A percentile compares a stretch with the other conserved stretches of the same genome.
phyloP scores from a whole-genome alignment of 371 early-diverging fungal genomes.

The Apophysomyces trapeziformis region DNA sequence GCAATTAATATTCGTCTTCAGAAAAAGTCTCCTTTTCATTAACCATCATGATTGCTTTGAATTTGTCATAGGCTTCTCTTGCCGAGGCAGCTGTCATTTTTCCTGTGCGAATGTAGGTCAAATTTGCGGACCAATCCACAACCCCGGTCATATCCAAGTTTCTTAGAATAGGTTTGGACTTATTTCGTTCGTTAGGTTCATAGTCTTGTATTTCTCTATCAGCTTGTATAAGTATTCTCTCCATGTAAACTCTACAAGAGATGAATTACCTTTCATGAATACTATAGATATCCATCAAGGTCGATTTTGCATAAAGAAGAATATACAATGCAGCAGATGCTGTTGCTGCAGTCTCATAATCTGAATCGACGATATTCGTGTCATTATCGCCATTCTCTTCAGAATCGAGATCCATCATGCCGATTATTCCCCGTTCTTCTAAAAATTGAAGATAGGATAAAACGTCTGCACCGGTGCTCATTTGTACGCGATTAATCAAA shows the following conservation, averaged over 20 bases:
- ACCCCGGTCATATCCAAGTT: constrained; percentile 13
- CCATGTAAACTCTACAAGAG: constrained; percentile 12
- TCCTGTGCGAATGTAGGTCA: constrained; percentile 10
- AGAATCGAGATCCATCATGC: constrained; percentile 14
- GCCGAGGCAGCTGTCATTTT: constrained; percentile 18
- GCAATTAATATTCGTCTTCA: no score
- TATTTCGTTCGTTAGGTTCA: constrained; percentile 15
- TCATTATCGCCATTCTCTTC: constrained; percentile 13
- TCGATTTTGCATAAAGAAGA: constrained; percentile 61
- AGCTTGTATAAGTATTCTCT: not conserved
- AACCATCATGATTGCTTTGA: constrained; percentile 31
- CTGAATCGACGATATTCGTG: not conserved
- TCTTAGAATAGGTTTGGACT: constrained; percentile 14
- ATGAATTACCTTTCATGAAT: constrained; percentile 64
- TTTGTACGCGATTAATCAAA: constrained; percentile 69
- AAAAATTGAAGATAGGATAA: constrained; percentile 50
- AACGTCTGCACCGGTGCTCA: constrained; percentile 68
- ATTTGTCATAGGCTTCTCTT: constrained; percentile 28
- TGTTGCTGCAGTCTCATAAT: constrained; percentile 36
- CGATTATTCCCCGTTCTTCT: constrained; percentile 20
- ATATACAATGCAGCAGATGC: constrained; percentile 55
- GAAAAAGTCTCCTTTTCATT: not conserved
- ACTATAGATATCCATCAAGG: constrained; percentile 64
- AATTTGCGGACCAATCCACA: constrained; percentile 29
- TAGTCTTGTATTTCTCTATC: constrained; percentile 14